Evolutionary conservation across 208 protist species (phyloP), one percentile per base, ranked within the genome.

Genomic region (Trypanosoma avium): DNA sequence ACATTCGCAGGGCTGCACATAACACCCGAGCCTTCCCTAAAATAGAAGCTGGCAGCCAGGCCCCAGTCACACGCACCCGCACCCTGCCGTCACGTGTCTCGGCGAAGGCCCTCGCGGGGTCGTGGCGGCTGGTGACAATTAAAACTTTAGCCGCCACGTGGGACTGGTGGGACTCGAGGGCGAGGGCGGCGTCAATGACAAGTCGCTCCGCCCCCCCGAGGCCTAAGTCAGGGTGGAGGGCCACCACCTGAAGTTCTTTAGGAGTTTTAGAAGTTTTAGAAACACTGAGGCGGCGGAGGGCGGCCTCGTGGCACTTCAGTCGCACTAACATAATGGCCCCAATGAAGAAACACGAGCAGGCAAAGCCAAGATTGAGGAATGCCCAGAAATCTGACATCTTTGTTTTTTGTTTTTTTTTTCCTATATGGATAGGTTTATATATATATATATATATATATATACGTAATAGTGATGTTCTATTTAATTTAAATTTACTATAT

Each of bases 181-280:
- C 96, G 1, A 98, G 32, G 0, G 94, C 97, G 7, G 96, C 89
- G 73, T 99, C 98, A 1, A 99, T 81, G 24, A 99, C 84, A 7
- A 99, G 86, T 17, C 98, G 81, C 81, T 99, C 98, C 19, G 98
- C 98, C 4, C 98, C 98, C 15, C 98, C 97, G 61, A 99, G 95
- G 36, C 95, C 95, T 3, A 99, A 79, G 66, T 99, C 97, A 1
- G 97, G 97, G 70, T 99, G 98, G 4, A 99, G 53, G 66, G 99
- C 97, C 13, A 90, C 79, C 1, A 99, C 72, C 24, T 81, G 76
- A 40, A 82, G 53, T 7, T n/a, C n/a, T n/a, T n/a, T n/a, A n/a
- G n/a, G n/a, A n/a, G n/a, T n/a, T n/a, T n/a, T n/a, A n/a, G n/a
- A n/a, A n/a, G n/a, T n/a, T n/a, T n/a, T n/a, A n/a, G n/a, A n/a